phyloP scores from a whole-genome alignment of 192 early-diverging fungal genomes.

The Backusella liffmaniae region DNA sequence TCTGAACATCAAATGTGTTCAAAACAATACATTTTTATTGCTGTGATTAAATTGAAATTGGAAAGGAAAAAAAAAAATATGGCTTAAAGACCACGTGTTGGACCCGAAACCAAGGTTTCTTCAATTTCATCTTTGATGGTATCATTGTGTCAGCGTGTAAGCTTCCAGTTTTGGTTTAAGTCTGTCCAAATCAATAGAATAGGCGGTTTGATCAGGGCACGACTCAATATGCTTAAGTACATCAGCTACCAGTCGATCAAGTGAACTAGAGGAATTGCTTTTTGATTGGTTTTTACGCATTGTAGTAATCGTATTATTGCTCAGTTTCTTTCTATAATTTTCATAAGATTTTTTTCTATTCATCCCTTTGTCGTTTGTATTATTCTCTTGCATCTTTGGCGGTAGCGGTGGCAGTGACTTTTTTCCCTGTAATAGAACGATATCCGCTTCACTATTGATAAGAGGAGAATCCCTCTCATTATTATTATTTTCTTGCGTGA shows the following conservation, averaged over 20 bases:
- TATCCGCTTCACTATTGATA: neutral
- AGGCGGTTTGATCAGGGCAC: constrained; percentile 4
- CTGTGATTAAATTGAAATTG: neutral
- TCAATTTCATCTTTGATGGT: neutral
- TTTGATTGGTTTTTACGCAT: neutral
- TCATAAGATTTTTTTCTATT: neutral
- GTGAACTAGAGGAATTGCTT: neutral
- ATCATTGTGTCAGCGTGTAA: neutral
- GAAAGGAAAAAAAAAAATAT: neutral
- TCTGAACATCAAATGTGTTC: neutral
- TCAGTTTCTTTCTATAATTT: neutral
- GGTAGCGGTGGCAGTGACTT: neutral
- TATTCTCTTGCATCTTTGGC: neutral
- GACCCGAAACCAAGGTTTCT: neutral
- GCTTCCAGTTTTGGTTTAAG: constrained; percentile 8
- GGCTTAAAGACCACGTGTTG: neutral
- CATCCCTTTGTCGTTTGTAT: neutral
- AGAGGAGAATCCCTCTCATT: neutral
- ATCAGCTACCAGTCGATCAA: constrained; percentile 6
- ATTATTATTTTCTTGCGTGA: neutral
- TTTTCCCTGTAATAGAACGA: neutral
- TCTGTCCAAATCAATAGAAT: neutral
- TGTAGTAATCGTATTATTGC: neutral
- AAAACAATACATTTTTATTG: neutral
- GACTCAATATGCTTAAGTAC: constrained; percentile 15